Conservation (phyloP, 73 alveolate species). For the Uronychia binucleata region DNA sequence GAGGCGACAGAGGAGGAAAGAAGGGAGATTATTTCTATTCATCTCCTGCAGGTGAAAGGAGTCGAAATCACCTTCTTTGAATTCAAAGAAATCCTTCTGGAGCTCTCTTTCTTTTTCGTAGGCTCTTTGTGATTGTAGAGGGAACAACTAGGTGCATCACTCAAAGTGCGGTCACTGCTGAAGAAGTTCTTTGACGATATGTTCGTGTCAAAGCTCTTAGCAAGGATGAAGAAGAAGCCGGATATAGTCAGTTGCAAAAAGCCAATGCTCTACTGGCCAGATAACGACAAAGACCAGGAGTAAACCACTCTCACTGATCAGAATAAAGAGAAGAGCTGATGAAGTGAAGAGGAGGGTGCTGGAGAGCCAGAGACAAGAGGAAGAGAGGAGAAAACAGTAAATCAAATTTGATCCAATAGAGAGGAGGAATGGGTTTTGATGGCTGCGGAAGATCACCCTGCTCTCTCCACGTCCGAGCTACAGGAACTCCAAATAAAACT, state of each 20-base stretch:
- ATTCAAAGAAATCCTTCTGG: constrained; percentile 58
- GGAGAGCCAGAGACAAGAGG: constrained; percentile 27
- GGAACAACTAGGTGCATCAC: constrained; percentile 20
- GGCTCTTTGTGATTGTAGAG: constrained; percentile 31
- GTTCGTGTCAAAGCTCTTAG: constrained; percentile 14
- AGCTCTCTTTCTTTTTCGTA: constrained; percentile 24
- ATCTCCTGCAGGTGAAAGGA: constrained; percentile 39
- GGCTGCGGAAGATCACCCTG: constrained; percentile 20
- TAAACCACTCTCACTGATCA: constrained; percentile 20
- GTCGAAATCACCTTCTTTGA: constrained; percentile 55
- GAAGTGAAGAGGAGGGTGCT: constrained; percentile 35
- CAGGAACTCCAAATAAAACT: constrained; percentile 2
- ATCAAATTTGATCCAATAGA: constrained; percentile 22
- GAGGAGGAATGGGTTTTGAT: no score
- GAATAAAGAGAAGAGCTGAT: constrained; percentile 36
- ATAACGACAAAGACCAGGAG: constrained; percentile 47
- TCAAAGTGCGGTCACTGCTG: constrained; percentile 25
- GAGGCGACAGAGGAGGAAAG: constrained; percentile 25
- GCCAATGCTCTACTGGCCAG: constrained; percentile 66
- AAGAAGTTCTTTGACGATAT: constrained; percentile 57
- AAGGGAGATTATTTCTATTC: constrained; percentile 38
- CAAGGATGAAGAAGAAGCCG: constrained; percentile 36
- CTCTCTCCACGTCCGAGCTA: constrained; percentile 6
- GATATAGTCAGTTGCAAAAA: neutral
- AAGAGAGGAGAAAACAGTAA: neutral